These are phyloP conservation scores for Aureobasidium sp. DNA, from an alignment of 2,329 filamentous ascomycete genomes.

Conservation along the genomic window DNA sequence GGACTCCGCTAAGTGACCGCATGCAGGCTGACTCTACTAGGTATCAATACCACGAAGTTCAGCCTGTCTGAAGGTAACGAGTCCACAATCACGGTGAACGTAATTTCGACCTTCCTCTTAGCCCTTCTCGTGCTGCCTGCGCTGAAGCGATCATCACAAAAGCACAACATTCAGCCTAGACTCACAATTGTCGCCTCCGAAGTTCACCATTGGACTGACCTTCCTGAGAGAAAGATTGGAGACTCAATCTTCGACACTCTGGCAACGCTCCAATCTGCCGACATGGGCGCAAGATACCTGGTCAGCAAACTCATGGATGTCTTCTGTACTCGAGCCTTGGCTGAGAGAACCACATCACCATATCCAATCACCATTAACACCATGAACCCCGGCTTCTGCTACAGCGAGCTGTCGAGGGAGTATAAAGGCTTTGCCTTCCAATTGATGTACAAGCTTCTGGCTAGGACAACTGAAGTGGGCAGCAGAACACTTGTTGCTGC, in stretches of 20 bases:
- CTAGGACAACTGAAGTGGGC: conserved; percentile 32
- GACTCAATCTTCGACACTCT: conserved; percentile 29
- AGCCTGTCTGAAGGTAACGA: conserved; percentile 38
- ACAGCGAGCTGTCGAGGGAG: conserved; percentile 37
- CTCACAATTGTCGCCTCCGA: conserved; percentile 35
- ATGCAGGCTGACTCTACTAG: background rate
- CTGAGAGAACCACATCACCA: conserved; percentile 21
- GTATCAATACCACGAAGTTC: conserved; percentile 30
- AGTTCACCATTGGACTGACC: conserved; percentile 31
- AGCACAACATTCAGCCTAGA: conserved; percentile 27
- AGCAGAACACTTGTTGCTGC: conserved; percentile 33
- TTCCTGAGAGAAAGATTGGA: conserved; percentile 28
- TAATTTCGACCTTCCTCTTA: conserved; percentile 44
- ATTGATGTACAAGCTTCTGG: conserved; percentile 21
- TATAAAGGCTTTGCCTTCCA: conserved; percentile 17
- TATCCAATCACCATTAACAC: conserved; percentile 39
- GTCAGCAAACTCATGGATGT: conserved; percentile 43
- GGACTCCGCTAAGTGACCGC: too few relatives aligned
- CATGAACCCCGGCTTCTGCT: conserved; percentile 46
- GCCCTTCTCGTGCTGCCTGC: conserved; percentile 43
- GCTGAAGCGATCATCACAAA: conserved; percentile 33
- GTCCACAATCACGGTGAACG: conserved; percentile 43
- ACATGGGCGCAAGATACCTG: conserved; percentile 35
- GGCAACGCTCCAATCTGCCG: conserved; percentile 26
- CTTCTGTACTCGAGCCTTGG: conserved; percentile 34